Conservation (phyloP, 2,329 filamentous ascomycete species). For the Mycosphaerelloides madeirae region DNA sequence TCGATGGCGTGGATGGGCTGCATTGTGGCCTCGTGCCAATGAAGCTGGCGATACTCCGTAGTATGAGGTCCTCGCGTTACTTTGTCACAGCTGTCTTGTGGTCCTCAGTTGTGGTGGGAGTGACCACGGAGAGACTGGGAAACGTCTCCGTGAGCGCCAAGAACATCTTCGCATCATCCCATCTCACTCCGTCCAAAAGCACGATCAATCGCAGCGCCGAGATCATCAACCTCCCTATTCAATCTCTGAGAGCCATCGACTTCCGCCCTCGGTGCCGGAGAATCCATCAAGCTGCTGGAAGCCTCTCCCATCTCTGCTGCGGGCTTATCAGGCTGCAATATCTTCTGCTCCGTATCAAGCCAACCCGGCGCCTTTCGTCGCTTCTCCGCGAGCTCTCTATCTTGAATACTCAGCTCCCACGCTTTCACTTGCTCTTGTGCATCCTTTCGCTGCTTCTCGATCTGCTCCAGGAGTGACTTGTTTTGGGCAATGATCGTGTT, state of each 20-base stretch:
- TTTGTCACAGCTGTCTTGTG: too few relatives aligned
- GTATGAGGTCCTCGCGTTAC: too few relatives aligned
- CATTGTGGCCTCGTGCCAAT: too few relatives aligned
- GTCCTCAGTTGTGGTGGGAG: too few relatives aligned
- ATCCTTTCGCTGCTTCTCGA: conserved; percentile 63
- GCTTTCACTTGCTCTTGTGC: conserved; percentile 62
- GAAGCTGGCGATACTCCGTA: too few relatives aligned
- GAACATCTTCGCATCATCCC: too few relatives aligned
- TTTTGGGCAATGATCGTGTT: conserved; percentile 81
- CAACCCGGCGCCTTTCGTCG: conserved; percentile 73
- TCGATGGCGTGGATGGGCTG: too few relatives aligned
- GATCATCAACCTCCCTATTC: conserved; percentile 27
- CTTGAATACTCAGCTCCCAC: conserved; percentile 63
- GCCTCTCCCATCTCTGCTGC: conserved; percentile 17
- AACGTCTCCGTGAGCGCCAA: too few relatives aligned
- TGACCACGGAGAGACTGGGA: too few relatives aligned
- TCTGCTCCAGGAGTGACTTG: conserved; percentile 68
- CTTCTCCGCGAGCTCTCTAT: conserved; percentile 72
- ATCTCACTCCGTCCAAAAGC: conserved; percentile 33
- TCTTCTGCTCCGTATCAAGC: conserved; percentile 67
- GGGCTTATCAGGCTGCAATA: conserved; percentile 62
- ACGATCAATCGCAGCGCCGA: conserved; percentile 34
- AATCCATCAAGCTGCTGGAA: conserved; percentile 23
- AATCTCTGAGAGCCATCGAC: conserved; percentile 7
- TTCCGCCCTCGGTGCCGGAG: conserved; percentile 11